phyloP scores from a whole-genome alignment of 768 basidiomycete genomes.

The Termitomyces sp. region DNA sequence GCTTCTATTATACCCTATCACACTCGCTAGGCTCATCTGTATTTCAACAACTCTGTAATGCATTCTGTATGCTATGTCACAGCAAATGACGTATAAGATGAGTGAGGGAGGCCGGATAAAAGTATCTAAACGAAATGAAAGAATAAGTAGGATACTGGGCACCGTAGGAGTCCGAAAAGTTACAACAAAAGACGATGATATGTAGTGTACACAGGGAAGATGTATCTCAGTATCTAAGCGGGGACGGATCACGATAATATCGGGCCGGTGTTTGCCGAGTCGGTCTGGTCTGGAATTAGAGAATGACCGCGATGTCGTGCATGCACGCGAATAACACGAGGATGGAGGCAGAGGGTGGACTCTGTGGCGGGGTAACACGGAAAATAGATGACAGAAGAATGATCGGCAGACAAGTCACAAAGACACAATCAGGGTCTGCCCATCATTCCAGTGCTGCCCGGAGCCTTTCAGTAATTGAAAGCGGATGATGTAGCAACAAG shows the following conservation, averaged over 20 bases:
- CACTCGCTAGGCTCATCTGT: slow-evolving; percentile 4
- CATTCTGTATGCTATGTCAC: slow-evolving; percentile 10
- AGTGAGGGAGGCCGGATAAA: slow-evolving; percentile 4
- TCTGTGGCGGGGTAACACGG: slow-evolving; percentile 9
- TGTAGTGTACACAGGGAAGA: slow-evolving; percentile 8
- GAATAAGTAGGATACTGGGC: slow-evolving; percentile 3
- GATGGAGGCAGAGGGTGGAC: not conserved
- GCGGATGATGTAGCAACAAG: slow-evolving; percentile 16
- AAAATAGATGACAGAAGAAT: slow-evolving; percentile 14
- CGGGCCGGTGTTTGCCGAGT: slow-evolving; percentile 15
- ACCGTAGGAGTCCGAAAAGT: slow-evolving; percentile 8
- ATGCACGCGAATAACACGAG: slow-evolving; percentile 6
- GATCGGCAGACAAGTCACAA: slow-evolving; percentile 13
- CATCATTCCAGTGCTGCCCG: slow-evolving; percentile 14
- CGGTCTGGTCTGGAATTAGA: not conserved
- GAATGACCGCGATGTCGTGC: not conserved
- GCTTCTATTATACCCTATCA: slow-evolving; percentile 9
- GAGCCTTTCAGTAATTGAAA: slow-evolving; percentile 16
- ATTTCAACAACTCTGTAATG: slow-evolving; percentile 12
- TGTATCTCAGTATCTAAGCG: slow-evolving; percentile 9
- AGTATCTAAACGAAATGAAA: slow-evolving; percentile 3
- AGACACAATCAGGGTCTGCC: slow-evolving; percentile 7
- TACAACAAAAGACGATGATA: slow-evolving; percentile 8
- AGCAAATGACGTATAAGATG: not conserved
- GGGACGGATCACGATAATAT: slow-evolving; percentile 9